Percentiles rank a stretch among this genome's conserved stretches.
Evolutionary conservation across 345 rosid genomes (phyloP).

Genomic region (Aegle marmelos): DNA sequence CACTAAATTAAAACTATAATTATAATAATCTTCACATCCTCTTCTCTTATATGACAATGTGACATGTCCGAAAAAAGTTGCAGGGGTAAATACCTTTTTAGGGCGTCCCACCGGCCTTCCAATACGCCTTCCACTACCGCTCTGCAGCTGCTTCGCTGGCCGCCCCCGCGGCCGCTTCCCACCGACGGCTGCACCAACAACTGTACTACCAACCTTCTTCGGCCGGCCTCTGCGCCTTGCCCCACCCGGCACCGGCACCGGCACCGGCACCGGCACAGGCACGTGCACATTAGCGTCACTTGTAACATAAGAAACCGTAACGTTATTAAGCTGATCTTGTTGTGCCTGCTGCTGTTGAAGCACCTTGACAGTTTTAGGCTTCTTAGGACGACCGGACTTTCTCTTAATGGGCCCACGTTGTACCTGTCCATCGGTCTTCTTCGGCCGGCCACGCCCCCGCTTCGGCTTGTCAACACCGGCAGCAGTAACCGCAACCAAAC

Average conservation of each 20-base stretch:
- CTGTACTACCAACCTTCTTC: constrained; percentile 20
- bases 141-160: constrained; percentile 39
- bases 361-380: constrained; percentile 31
- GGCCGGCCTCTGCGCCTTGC: constrained; percentile 62
- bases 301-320: not conserved
- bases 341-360: constrained; percentile 8
- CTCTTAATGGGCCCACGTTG: constrained; percentile 23
- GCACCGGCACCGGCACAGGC: not conserved
- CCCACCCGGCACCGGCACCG: not conserved
- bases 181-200: constrained; percentile 7
- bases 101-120: constrained; percentile 69
- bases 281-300: not conserved
- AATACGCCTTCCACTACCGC: constrained; percentile 27
- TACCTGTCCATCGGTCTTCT: constrained; percentile 15
- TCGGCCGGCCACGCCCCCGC: constrained; percentile 40
- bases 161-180: constrained; percentile 45
- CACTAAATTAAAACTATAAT: not conserved
- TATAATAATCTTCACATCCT: too few relatives aligned
- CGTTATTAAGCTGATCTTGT: constrained; percentile 7
- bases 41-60: too few relatives aligned
- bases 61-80: not conserved
- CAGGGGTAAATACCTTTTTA: constrained; percentile 42
- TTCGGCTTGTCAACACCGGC: constrained; percentile 9
- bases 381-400: constrained; percentile 39
- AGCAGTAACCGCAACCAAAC: constrained; percentile 27